These are phyloP conservation scores for Mycena rebaudengoi DNA, from an alignment of 768 basidiomycete genomes.

Conservation along the genomic window DNA sequence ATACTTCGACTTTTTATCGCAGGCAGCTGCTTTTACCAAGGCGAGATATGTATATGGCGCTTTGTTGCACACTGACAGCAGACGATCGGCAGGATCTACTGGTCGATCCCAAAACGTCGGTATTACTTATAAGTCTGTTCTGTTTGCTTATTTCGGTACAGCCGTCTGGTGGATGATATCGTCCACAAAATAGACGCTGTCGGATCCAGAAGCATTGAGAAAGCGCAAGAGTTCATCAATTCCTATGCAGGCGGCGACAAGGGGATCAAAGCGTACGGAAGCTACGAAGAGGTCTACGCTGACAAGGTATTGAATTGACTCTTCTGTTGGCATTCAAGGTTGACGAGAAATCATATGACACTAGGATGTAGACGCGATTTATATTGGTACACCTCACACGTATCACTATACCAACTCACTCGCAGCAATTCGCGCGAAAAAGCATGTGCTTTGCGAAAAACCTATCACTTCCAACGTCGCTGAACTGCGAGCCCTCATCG, in stretches of 20 bases:
- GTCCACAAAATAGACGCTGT: slow-evolving; percentile 76
- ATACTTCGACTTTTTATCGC: background rate
- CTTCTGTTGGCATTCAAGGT: too few species aligned
- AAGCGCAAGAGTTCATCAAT: slow-evolving; percentile 75
- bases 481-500: slow-evolving; percentile 77
- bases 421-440: slow-evolving; percentile 79
- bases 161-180: slow-evolving; percentile 73
- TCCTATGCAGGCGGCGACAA: slow-evolving; percentile 57
- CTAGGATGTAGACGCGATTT: slow-evolving; percentile 78
- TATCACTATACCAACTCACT: slow-evolving; percentile 82
- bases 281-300: slow-evolving; percentile 77
- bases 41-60: slow-evolving; percentile 46
- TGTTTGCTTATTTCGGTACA: slow-evolving; percentile 32
- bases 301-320: slow-evolving; percentile 74
- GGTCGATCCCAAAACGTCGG: slow-evolving; percentile 75
- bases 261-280: slow-evolving; percentile 72
- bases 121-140: background rate
- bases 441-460: slow-evolving; percentile 91
- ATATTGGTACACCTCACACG: slow-evolving; percentile 90
- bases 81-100: slow-evolving; percentile 66
- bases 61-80: background rate
- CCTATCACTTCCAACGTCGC: slow-evolving; percentile 82
- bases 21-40: slow-evolving; percentile 66
- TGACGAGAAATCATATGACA: too few species aligned
- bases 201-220: slow-evolving; percentile 76